phyloP scores from a whole-genome alignment of 192 early-diverging fungal species.

The Spinellus fusiger region DNA sequence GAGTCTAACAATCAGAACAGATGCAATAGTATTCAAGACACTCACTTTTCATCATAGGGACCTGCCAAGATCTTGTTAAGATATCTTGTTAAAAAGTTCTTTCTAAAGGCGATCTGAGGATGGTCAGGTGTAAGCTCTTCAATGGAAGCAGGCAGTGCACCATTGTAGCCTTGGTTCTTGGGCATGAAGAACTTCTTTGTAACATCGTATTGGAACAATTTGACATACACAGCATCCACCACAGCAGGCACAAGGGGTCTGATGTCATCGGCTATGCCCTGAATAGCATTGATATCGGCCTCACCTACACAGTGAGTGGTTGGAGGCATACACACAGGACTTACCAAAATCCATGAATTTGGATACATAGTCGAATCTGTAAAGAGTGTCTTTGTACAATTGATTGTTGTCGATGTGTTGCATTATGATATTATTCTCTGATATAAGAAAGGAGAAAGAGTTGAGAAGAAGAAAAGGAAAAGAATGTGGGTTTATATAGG shows the following conservation, averaged over 20 bases:
- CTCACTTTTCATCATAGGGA: slow-evolving; percentile 37
- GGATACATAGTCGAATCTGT: slow-evolving; percentile 73
- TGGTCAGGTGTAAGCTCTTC: slow-evolving; percentile 44
- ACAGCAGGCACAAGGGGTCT: slow-evolving; percentile 67
- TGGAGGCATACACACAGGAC: background rate
- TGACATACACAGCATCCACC: slow-evolving; percentile 72
- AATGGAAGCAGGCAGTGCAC: slow-evolving; percentile 26
- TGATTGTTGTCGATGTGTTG: slow-evolving; percentile 60
- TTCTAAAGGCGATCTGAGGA: slow-evolving; percentile 74
- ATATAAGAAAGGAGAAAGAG: background rate
- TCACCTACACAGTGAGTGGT: slow-evolving; percentile 5
- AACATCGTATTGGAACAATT: slow-evolving; percentile 65
- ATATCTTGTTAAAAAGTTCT: slow-evolving; percentile 65
- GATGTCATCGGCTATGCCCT: slow-evolving; percentile 52
- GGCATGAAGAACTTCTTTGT: slow-evolving; percentile 67
- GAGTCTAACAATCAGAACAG: slow-evolving; percentile 8
- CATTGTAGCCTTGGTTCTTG: slow-evolving; percentile 57
- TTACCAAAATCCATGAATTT: slow-evolving; percentile 65
- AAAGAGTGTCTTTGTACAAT: slow-evolving; percentile 66
- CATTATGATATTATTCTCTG: slow-evolving; percentile 21
- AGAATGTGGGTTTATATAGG: too few relatives aligned
- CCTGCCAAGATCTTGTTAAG: slow-evolving; percentile 53
- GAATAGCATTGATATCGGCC: slow-evolving; percentile 66
- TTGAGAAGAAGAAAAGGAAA: background rate
- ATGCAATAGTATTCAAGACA: background rate